Base-by-base conservation (phyloP, 2,329 filamentous ascomycete species). In the Basipetospora chlamydospora region DNA sequence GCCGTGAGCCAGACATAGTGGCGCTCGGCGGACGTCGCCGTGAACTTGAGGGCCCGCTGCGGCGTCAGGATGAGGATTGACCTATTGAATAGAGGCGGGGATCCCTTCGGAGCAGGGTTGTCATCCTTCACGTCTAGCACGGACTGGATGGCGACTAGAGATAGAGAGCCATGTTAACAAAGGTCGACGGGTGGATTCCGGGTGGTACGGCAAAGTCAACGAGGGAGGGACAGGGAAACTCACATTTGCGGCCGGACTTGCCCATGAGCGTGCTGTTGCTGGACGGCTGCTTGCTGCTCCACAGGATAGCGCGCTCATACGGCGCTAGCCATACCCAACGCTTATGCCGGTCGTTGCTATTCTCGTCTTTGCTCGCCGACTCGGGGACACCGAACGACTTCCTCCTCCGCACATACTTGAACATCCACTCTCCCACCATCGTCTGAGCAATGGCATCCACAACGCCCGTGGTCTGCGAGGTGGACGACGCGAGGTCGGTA, bases 291-390 rank as follows among this genome's bases (percentile, higher is more conserved):
- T 93, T 95, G 66, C 81, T 93, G 57, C 88, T 95, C 90, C 90
- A 98, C 56, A 98, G 83, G 41, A 98, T 88, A 10, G 88, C 80
- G 43, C 87, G 72, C 58, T 98, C 90, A 51, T 98, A 96, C 3
- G 90, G 90, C 13, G 88, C 90, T 43, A 98, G 71, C 90, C 90
- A 98, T 2, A 98, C 90, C 90, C 90, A 98, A 55, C 90, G 73
- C 61, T 87, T 95, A 55, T 98, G 90, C 21, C 90, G 80, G 45
- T 80, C 77, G 43, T 74, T 77, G 56, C 82, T 77, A 43, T 67
- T 79, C 43, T 81, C 74, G 49, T 86, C 77, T 43, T 74, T 74
- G 25, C 70, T 68, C 41, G 67, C 73, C 17, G 63, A 67, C 30
- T 87, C 82, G 3, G 70, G 61, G 37, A 88, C 75, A 15, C 85